Base-by-base conservation (phyloP, 495 filamentous ascomycete species). In the Lasiosphaeriaceae sp. region DNA sequence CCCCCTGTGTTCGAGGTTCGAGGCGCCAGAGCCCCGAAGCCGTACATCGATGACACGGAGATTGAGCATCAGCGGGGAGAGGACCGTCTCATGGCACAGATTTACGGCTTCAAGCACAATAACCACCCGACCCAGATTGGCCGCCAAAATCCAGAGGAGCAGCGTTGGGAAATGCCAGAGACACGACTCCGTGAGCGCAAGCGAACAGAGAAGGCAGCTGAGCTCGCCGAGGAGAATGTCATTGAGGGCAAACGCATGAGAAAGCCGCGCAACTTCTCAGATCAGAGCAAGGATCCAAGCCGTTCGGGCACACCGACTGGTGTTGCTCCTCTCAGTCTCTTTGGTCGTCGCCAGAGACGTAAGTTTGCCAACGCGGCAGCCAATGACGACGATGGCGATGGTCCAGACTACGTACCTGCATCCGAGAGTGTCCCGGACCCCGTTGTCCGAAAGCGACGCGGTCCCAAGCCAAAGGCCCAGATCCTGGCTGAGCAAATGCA, bases 71-170 rank as follows among this genome's bases (percentile, higher is more conserved):
- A 67, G 50, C 58, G 64, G 37, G 66, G 73, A 11, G 69, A 79
- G 50, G 77, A 80, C 52, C 69, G 62, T 46, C 66, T 79, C 43
- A 70, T 74, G 72, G 75, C 76, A 2, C 63, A 68, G 39, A 67
- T 62, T 16, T 77, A 77, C 53, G 71, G 69, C 5, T 80, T 80
- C 61, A 76, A 79, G 47, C 73, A 77, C 55, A 73, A 78, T 41
- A 62, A 64, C 2, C 67, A 71, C 19, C 61, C 68, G 1, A 62
- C 66, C 26, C 71, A 61, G 46, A 59, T 79, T 16, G 76, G 76
- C 20, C 60, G 58, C 2, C 77, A 80, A 43, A 71, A 80, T 41
- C 76, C 76, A 0, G 64, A 74, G 14, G 74, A 72, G 31, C 77
- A 80, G 53, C 76, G 74, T 21, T 70, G 69, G 47, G 76, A 76